A percentile compares a stretch with the other conserved stretches of the same genome.
Evolutionary conservation across 192 early-diverging fungal species (phyloP).

Genomic region (Chytriomyces sp.): DNA sequence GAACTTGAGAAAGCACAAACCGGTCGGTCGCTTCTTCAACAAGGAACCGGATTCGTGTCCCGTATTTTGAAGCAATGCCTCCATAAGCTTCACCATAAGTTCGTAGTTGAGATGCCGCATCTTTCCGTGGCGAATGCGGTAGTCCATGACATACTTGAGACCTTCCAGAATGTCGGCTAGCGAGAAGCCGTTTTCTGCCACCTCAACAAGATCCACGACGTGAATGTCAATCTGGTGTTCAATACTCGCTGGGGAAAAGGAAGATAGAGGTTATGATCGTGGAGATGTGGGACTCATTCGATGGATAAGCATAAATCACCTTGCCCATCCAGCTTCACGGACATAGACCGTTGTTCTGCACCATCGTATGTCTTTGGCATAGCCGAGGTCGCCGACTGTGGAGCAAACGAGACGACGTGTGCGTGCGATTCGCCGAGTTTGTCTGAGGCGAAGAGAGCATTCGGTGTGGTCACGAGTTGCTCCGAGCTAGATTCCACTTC

Average conservation of each 20-base stretch:
- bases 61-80: slow-evolving; percentile 84
- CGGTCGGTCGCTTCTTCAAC: slow-evolving; percentile 32
- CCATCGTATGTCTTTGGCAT: background rate
- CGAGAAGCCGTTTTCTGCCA: slow-evolving; percentile 66
- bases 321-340: slow-evolving; percentile 53
- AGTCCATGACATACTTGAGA: slow-evolving; percentile 93
- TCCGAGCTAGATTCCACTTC: background rate
- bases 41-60: slow-evolving; percentile 44
- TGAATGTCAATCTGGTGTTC: slow-evolving; percentile 68
- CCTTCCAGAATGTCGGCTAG: slow-evolving; percentile 82
- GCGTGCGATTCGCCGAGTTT: background rate
- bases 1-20: slow-evolving; percentile 17
- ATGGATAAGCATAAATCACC: slow-evolving; percentile 32
- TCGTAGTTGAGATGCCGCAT: slow-evolving; percentile 76
- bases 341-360: slow-evolving; percentile 41
- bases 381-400: background rate
- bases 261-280: background rate
- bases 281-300: background rate
- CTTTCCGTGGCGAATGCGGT: slow-evolving; percentile 83
- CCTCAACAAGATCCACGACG: slow-evolving; percentile 84
- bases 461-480: too few species aligned
- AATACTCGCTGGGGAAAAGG: slow-evolving; percentile 44
- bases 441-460: background rate
- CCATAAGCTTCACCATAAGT: slow-evolving; percentile 85
- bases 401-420: background rate